Base-by-base conservation (phyloP, 1,284 basidiomycete species). In the Irpex sp. region DNA sequence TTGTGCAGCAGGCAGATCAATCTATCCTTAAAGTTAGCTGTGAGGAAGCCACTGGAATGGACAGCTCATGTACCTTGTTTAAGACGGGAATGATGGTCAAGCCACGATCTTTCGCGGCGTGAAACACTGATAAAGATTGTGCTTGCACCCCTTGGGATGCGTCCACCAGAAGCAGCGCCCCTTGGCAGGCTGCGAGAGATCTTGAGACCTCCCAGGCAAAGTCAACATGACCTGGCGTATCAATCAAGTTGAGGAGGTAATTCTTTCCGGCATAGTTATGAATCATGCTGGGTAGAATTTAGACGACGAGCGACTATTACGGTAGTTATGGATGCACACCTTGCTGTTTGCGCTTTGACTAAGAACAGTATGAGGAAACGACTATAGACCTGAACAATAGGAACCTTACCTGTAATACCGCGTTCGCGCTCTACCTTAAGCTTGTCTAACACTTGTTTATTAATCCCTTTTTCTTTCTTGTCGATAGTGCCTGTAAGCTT, bases 81-180 rank as follows among this genome's bases (percentile, higher is more conserved):
- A 98, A 81, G 17, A 98, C 92, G 1, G 97, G 95, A 49, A 99
- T 91, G 60, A 99, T 92, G 43, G 83, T 89, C 19, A 98, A 78
- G 1, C 92, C 88, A 57, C 89, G 84, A 71, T 95, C 93, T 69
- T 84, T 83, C 0, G 96, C 96, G 60, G 93, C 86, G 68, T 97
- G 92, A 70, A 93, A 97, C 4, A 99, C 97, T 0, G 94, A 97
- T 61, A 99, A 89, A 4, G 96, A 95, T 76, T 99, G 97, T 0
- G 97, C 97, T 77, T 99, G 97, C 4, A 99, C 90, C 11, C 97
- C 97, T 81, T 98, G 97, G 53, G 94, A 95, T 11, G 96, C 94
- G 72, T 99, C 97, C 0, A 99, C 95, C 1, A 92, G 83, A 11
- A 99, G 79, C 56, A 99, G 76, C 3, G 95, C 97, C 17, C 95